These are phyloP conservation scores for Alloteropsis angusta DNA, from an alignment of 202 grass and related monocot species.

Conservation along the genomic window DNA sequence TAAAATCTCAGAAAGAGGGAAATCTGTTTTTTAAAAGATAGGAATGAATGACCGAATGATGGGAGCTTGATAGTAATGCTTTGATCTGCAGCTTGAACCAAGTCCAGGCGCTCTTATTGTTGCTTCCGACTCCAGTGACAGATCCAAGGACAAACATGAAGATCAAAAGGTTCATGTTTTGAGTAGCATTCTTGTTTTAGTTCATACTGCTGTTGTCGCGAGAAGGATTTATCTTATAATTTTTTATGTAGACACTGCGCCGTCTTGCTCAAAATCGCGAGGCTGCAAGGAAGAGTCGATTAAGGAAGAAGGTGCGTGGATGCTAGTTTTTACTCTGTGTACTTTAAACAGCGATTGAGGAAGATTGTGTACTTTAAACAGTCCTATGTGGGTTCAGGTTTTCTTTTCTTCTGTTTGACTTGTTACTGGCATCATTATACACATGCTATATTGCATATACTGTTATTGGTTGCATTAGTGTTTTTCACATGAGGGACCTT, in stretches of 20 bases:
- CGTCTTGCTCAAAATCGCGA: conserved; percentile 98
- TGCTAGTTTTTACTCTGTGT: conserved; percentile 13
- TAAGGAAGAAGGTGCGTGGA: conserved; percentile 87
- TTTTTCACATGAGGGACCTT: not conserved
- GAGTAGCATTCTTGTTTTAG: not conserved
- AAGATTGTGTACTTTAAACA: conserved; percentile 1
- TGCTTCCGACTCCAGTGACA: conserved; percentile 84
- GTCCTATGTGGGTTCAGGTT: not conserved
- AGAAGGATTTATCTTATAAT: conserved; percentile 26
- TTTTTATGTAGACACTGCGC: conserved; percentile 51
- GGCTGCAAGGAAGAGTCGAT: conserved; percentile 93
- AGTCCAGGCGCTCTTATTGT: conserved; percentile 32
- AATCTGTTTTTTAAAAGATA: not conserved
- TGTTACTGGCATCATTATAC: not conserved
- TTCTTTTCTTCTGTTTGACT: not conserved
- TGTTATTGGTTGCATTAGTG: not conserved
- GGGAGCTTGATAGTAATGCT: conserved; percentile 19
- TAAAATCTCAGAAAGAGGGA: not conserved
- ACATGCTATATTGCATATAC: not conserved
- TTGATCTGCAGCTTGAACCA: conserved; percentile 50
- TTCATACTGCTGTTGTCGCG: not conserved
- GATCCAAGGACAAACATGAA: conserved; percentile 71
- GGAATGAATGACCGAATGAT: conserved; percentile 7
- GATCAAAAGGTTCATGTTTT: conserved; percentile 72
- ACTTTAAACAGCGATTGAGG: not conserved